Evolutionary conservation across 306 rosid genomes (phyloP), one percentile per base, ranked within the genome.

Genomic region (Dicorynia guianensis): DNA sequence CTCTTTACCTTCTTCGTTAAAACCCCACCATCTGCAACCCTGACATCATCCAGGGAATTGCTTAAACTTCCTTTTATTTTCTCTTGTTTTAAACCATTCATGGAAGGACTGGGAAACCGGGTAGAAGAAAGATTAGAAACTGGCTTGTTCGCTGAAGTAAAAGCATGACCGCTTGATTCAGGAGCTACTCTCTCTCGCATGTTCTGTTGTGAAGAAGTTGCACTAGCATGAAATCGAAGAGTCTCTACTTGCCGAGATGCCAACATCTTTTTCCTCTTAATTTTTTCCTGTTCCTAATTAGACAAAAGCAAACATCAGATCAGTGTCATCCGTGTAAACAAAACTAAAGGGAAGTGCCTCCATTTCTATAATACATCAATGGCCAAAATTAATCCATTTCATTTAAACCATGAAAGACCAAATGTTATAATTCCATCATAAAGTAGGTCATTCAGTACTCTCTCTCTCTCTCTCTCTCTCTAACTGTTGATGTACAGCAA

Each of bases 211-310:
- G 84, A 89, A 60, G 80, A 19, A 75, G 61, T 63, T 66, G 93
- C 71, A 78, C 78, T 77, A 15, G 64, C 56, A 57, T 90, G 96
- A 49, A 69, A 83, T 79, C 74, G 85, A 81, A 85, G 79, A 0
- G 77, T 69, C 79, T 89, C 98, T 47, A 87, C 98, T 69, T 66
- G 70, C 91, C 64, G 84, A 33, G 90, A 70, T 71, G 73, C 78
- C 87, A 88, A 71, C 84, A 87, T 79, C 80, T 86, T 96, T 81
- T 85, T 92, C 91, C 91, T 90, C 88, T 74, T 92, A 2, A 96
- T 65, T 84, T 87, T 92, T 66, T 92, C 97, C 64, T 85, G 91
- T 57, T 89, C 97, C 97, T 90, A 78, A 47, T 36, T 13, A 61
- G 34, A 72, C 67, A 68, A 69, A 74, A 63, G 69, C 52, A 61